These are phyloP conservation scores for Suillus americanus DNA, from an alignment of 768 basidiomycete genomes.

Conservation along the genomic window DNA sequence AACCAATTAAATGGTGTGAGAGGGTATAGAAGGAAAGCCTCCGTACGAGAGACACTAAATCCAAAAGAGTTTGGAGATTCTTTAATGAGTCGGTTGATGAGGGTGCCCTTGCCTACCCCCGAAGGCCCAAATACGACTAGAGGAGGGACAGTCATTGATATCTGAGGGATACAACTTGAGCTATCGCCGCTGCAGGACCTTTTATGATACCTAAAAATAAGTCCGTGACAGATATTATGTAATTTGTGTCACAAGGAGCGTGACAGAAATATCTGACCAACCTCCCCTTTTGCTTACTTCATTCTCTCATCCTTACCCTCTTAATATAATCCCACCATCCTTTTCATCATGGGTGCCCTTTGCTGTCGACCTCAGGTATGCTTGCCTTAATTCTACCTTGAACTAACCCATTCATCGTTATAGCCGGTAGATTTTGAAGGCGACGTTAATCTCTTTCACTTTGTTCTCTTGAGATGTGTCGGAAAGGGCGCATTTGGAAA, in stretches of 20 bases:
- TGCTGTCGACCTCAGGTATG: slow-evolving; percentile 82
- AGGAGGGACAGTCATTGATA: slow-evolving; percentile 37
- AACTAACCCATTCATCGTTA: slow-evolving; percentile 2
- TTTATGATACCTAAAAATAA: not conserved
- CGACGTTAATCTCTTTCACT: slow-evolving; percentile 96
- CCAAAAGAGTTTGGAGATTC: slow-evolving; percentile 85
- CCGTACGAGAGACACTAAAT: slow-evolving; percentile 90
- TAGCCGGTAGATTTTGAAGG: slow-evolving; percentile 95
- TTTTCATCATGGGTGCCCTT: slow-evolving; percentile 62
- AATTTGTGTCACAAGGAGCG: not conserved
- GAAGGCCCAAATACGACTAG: slow-evolving; percentile 90
- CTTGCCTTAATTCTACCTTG: not conserved
- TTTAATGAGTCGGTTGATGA: slow-evolving; percentile 76
- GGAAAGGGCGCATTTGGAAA: slow-evolving; percentile 99
- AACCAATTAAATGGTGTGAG: slow-evolving; percentile 2
- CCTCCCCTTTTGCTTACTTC: not conserved
- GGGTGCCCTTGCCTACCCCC: slow-evolving; percentile 92
- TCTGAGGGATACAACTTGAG: not conserved
- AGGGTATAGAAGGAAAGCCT: slow-evolving; percentile 12
- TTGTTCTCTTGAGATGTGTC: slow-evolving; percentile 91
- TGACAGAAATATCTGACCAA: slow-evolving; percentile 2
- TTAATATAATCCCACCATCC: not conserved
- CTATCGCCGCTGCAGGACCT: too few species aligned
- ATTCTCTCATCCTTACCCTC: slow-evolving; percentile 6
- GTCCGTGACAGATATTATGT: not conserved